These are phyloP conservation scores for Fusarium bulbicola DNA, from an alignment of 2,329 filamentous ascomycete species.

Conservation along the genomic window DNA sequence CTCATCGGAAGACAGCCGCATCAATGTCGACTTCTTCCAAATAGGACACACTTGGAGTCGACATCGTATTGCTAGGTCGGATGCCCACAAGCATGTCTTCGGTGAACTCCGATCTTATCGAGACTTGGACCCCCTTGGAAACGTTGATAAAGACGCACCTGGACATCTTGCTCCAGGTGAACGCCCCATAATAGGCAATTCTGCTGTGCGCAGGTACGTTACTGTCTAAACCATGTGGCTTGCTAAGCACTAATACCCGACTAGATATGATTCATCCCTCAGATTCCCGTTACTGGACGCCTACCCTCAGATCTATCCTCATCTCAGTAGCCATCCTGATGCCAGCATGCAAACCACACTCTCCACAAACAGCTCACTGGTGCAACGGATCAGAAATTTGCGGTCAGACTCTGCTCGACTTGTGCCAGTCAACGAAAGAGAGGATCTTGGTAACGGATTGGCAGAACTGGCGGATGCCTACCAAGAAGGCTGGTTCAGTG, in stretches of 20 bases:
- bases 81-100: slow-evolving; percentile 41
- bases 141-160: slow-evolving; percentile 3
- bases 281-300: slow-evolving; percentile 83
- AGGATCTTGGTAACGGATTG: slow-evolving; percentile 82
- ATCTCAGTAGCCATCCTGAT: slow-evolving; percentile 46
- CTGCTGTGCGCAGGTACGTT: slow-evolving; percentile 43
- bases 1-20: slow-evolving; percentile 42
- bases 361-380: slow-evolving; percentile 79
- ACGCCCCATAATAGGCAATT: slow-evolving; percentile 40
- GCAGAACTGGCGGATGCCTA: slow-evolving; percentile 88
- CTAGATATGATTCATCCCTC: slow-evolving; percentile 61
- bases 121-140: slow-evolving; percentile 13
- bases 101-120: slow-evolving; percentile 42
- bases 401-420: slow-evolving; percentile 70
- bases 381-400: slow-evolving; percentile 71
- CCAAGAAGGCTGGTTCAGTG: slow-evolving; percentile 86
- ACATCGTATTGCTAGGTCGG: slow-evolving; percentile 7
- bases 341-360: slow-evolving; percentile 66
- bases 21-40: slow-evolving; percentile 47
- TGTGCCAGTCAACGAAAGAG: slow-evolving; percentile 80
- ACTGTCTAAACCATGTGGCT: neutral
- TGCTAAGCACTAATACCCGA: neutral
- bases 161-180: slow-evolving; percentile 1
- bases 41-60: slow-evolving; percentile 33
- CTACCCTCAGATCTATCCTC: slow-evolving; percentile 78